Conservation (phyloP, 2,329 filamentous ascomycete species). For the Cadophora sp. region DNA sequence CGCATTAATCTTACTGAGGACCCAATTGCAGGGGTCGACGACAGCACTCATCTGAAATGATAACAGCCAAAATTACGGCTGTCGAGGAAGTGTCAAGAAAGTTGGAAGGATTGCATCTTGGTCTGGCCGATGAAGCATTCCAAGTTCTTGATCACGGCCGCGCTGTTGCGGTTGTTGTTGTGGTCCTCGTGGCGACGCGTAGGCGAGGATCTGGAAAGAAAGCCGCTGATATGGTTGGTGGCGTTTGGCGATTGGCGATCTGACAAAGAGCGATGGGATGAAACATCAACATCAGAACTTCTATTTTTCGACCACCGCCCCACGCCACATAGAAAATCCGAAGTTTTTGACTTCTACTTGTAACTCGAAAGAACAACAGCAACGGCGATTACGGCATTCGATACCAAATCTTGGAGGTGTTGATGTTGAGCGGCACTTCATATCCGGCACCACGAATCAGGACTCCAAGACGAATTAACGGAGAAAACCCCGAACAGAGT, state of each 20-base stretch:
- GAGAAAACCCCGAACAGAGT: not conserved
- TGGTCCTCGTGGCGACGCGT: not conserved
- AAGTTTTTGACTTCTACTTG: not conserved
- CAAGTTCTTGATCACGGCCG: not conserved
- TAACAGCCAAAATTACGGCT: conserved; percentile 31
- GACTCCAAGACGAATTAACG: not conserved
- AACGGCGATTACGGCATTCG: not conserved
- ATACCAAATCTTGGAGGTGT: not conserved
- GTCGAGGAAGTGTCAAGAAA: conserved; percentile 4
- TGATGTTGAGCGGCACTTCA: not conserved
- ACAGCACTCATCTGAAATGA: conserved; percentile 26
- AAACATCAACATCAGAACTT: conserved; percentile 6
- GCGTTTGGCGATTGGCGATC: not conserved
- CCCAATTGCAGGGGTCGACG: conserved; percentile 31
- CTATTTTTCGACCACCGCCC: not conserved
- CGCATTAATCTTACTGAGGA: conserved; percentile 37
- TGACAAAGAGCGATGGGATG: conserved; percentile 1
- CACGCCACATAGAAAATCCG: not conserved
- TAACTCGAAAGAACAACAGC: not conserved
- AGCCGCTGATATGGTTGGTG: not conserved
- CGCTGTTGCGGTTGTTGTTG: conserved; percentile 3
- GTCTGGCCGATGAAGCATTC: not conserved
- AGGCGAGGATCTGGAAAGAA: not conserved
- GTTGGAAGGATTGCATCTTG: not conserved
- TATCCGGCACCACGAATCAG: not conserved